Base-by-base conservation (phyloP, 2,329 filamentous ascomycete genomes). In the Paecilomyces sp. region DNA sequence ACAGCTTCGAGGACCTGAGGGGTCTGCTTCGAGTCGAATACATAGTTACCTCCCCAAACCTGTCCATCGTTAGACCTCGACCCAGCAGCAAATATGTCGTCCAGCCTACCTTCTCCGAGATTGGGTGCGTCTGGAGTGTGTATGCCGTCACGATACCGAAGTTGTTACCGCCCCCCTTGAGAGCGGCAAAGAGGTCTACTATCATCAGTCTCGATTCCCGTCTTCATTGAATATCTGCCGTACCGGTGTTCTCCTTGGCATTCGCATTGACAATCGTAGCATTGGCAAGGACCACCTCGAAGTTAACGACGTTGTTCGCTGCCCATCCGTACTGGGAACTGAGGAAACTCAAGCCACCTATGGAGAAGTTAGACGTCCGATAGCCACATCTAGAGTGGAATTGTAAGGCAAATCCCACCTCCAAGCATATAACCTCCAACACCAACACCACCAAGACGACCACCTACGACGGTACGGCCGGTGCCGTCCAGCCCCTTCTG, bases 281-380 rank as follows among this genome's bases (percentile, higher is more conserved):
- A 62, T 80, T 78, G 9, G 79, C 76, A n/a, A 80, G 72, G 12
- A 80, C 76, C 15, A 81, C 72, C 58, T 82, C 77, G 55, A 72
- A 80, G 56, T 79, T 76, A 25, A 78, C 68, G 6, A 82, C 73
- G 58, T 77, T 80, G 61, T 80, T 78, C 31, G 76, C 77, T 18
- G 79, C 76, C 74, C 78, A 79, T 24, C 80, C 80, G 61, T 82
- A 79, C 62, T 82, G 73, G 8, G 78, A 75, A 28, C 78, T 79
- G 67, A 84, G 72, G 63, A 82, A 84, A 56, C 81, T 83, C 61
- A 73, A 63, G 9, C 72, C 72, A 56, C 68, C 72, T 74, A 36
- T 0, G 30, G 41, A 25, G 41, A 50, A 68, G 67, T 64, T 13
- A 31, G 25, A 53, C 25, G 24, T 3, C 52, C 9, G 9, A 12